Evolutionary conservation across 257 asterid species (phyloP).

Genomic region (Ilex asprella): DNA sequence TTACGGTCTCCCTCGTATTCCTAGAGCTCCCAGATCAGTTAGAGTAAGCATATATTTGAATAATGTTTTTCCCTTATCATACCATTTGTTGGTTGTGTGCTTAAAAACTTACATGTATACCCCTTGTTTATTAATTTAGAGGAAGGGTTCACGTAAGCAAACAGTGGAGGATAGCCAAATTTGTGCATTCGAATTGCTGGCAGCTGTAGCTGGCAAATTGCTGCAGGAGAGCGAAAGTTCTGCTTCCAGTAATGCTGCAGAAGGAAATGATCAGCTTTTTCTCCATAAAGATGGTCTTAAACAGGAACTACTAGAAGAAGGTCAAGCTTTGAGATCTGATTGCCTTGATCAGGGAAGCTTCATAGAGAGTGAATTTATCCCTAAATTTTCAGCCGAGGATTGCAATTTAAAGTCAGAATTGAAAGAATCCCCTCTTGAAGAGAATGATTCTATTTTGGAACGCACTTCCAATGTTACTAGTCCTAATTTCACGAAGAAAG

Average conservation of each 20-base stretch:
- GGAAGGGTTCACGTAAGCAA: conserved; percentile 41
- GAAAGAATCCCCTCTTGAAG: conserved; percentile 29
- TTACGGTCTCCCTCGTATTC: conserved; percentile 40
- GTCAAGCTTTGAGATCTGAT: conserved; percentile 41
- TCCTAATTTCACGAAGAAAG: conserved; percentile 36
- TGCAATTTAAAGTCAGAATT: conserved; percentile 27
- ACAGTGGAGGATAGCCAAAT: conserved; percentile 43
- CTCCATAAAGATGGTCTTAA: conserved; percentile 23
- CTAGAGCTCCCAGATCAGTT: conserved; percentile 70
- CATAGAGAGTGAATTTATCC: conserved; percentile 61
- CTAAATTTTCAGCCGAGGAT: conserved; percentile 34
- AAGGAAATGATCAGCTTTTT: conserved; percentile 29
- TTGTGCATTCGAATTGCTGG: conserved; percentile 91
- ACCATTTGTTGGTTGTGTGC: not conserved
- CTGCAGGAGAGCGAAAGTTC: conserved; percentile 87
- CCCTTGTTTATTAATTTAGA: conserved; percentile 36
- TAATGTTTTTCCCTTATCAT: not conserved
- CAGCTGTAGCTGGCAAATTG: conserved; percentile 90
- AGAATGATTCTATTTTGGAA: conserved; percentile 38
- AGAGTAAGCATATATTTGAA: conserved; percentile 36
- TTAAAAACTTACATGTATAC: not conserved
- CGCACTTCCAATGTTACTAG: conserved; percentile 31
- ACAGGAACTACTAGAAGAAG: conserved; percentile 28
- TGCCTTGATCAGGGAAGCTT: conserved; percentile 69
- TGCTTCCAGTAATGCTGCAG: conserved; percentile 65